Conservation (phyloP, 139 green algal genomes). For the Volvox africanus region DNA sequence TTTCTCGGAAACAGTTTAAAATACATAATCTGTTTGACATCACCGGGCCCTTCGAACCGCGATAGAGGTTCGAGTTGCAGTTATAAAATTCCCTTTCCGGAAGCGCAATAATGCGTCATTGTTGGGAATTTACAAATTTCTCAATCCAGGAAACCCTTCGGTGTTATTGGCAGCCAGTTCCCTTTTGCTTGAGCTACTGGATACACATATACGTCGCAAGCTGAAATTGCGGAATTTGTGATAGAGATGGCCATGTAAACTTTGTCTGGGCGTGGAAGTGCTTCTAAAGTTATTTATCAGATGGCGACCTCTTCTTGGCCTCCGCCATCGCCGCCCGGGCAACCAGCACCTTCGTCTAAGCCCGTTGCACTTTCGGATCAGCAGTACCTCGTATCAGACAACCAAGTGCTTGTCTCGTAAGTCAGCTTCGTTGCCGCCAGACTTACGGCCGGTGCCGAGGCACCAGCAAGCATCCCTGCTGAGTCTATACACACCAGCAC, state of each 20-base stretch:
- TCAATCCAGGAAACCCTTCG: no score
- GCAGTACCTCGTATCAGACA: not conserved
- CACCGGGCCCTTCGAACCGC: no score
- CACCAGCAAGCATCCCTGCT: not conserved
- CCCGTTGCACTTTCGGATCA: not conserved
- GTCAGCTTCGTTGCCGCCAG: not conserved
- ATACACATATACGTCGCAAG: no score
- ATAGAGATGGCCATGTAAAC: not conserved
- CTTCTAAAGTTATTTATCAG: not conserved
- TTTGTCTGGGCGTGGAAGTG: not conserved
- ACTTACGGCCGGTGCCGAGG: not conserved
- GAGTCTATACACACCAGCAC: not conserved
- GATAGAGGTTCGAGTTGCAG: no score
- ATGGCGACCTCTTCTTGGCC: not conserved
- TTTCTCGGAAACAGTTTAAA: no score
- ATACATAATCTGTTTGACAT: no score
- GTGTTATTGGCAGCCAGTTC: no score
- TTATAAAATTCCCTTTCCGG: not conserved
- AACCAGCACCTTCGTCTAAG: not conserved
- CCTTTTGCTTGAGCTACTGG: no score
- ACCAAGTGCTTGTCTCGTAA: conserved; percentile 17
- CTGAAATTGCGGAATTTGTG: no score
- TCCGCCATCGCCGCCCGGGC: not conserved
- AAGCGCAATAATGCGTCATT: no score
- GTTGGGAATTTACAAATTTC: no score